These are phyloP conservation scores for Phellinidium pouzarii DNA, from an alignment of 1,284 basidiomycete genomes.

Conservation along the genomic window DNA sequence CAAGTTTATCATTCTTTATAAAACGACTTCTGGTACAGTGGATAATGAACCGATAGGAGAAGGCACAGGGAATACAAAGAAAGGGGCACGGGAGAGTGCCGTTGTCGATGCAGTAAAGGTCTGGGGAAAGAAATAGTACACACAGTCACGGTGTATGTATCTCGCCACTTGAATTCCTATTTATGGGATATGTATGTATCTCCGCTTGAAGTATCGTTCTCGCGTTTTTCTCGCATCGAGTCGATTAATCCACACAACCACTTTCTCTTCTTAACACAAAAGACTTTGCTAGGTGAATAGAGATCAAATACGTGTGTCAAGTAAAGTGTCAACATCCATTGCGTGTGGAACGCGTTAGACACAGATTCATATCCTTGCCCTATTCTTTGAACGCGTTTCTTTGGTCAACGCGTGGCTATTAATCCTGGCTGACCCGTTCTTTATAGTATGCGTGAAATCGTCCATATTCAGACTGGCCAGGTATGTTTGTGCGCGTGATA, in stretches of 20 bases:
- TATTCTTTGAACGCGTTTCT: not conserved
- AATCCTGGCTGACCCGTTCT: not conserved
- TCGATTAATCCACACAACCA: too few species aligned
- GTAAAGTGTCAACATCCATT: not conserved
- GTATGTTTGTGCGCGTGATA: slow-evolving; percentile 36
- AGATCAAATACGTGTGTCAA: not conserved
- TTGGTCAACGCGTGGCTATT: not conserved
- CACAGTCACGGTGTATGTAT: too few species aligned
- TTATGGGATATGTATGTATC: too few species aligned
- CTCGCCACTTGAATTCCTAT: too few species aligned
- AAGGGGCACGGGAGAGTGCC: too few species aligned
- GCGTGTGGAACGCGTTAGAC: not conserved
- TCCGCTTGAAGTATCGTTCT: too few species aligned
- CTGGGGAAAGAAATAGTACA: too few species aligned
- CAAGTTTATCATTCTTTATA: not conserved
- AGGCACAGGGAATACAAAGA: too few species aligned
- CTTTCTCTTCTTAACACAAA: not conserved
- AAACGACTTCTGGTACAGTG: not conserved
- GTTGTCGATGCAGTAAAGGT: too few species aligned
- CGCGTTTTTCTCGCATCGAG: too few species aligned
- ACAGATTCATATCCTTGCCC: too few species aligned
- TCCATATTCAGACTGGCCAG: slow-evolving; percentile 94
- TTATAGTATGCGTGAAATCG: slow-evolving; percentile 82
- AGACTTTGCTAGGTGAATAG: not conserved
- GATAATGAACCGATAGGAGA: not conserved